phyloP scores from a whole-genome alignment of 2,329 filamentous ascomycete genomes.

The Diaporthe citri region DNA sequence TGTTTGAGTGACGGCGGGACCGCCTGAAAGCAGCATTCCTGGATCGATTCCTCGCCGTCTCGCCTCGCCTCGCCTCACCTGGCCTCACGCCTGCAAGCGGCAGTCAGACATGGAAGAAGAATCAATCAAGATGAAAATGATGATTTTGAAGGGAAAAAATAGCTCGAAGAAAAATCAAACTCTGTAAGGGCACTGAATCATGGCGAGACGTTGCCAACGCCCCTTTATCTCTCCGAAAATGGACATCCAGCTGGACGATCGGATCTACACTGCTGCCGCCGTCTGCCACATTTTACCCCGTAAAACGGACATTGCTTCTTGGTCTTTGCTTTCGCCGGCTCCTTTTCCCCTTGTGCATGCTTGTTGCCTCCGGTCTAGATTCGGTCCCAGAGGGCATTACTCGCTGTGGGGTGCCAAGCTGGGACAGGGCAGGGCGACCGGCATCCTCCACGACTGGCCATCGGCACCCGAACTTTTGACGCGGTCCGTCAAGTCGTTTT shows the following conservation, averaged over 20 bases:
- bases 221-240: slow-evolving; percentile 5
- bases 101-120: background rate
- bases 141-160: background rate
- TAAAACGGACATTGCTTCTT: background rate
- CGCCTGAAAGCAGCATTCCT: background rate
- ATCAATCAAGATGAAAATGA: background rate
- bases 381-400: slow-evolving; percentile 1
- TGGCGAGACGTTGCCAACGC: slow-evolving; percentile 21
- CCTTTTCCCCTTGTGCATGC: background rate
- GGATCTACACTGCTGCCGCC: slow-evolving; percentile 7
- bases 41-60: background rate
- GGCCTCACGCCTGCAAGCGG: background rate
- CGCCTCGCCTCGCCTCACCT: background rate
- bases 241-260: background rate
- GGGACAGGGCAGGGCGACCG: slow-evolving; percentile 5
- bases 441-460: slow-evolving; percentile 16
- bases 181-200: slow-evolving; percentile 7
- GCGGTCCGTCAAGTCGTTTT: slow-evolving; percentile 16
- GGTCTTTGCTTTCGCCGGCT: background rate
- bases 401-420: slow-evolving; percentile 10
- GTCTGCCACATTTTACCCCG: background rate
- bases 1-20: background rate
- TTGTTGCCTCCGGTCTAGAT: slow-evolving; percentile 4
- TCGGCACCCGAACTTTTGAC: slow-evolving; percentile 10
- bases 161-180: background rate